Conservation (phyloP, 208 protist species). For the Wallacemonas sp. region DNA sequence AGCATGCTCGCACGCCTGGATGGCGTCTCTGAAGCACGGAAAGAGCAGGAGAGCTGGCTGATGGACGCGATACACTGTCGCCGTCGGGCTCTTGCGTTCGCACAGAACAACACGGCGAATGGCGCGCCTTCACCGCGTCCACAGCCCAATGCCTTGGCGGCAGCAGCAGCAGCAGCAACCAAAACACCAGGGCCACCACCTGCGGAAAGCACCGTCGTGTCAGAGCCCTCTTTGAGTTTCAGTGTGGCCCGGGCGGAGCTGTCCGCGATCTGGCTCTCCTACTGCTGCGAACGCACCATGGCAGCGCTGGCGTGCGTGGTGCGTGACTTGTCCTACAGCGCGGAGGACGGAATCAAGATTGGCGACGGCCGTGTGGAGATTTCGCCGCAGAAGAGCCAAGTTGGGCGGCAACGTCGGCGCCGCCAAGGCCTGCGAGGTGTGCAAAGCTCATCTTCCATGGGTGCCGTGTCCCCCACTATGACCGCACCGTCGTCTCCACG, state of each 20-base stretch:
- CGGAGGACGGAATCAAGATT: neutral
- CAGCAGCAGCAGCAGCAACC: neutral
- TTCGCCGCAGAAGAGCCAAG: slow-evolving; percentile 1
- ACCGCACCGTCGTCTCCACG: neutral
- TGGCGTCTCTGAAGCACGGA: slow-evolving; percentile 1
- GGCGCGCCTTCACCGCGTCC: neutral
- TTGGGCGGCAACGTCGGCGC: slow-evolving; percentile 5
- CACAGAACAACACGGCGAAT: neutral
- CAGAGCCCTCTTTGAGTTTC: neutral
- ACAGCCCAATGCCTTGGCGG: neutral
- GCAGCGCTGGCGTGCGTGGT: slow-evolving; percentile 3
- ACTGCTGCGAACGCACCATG: slow-evolving; percentile 13
- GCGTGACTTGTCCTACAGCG: slow-evolving; percentile 7
- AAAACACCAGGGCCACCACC: neutral
- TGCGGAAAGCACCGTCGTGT: neutral
- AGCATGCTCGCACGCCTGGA: neutral
- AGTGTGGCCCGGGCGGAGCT: neutral
- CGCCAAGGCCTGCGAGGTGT: neutral
- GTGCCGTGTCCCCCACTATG: neutral
- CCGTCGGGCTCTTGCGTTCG: neutral
- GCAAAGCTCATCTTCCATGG: too few relatives aligned
- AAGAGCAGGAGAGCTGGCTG: slow-evolving; percentile 3
- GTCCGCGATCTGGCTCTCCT: slow-evolving; percentile 11
- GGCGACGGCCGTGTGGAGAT: neutral
- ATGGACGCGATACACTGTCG: slow-evolving; percentile 11